These are phyloP conservation scores for Fusarium coicis DNA, from an alignment of 2,329 filamentous ascomycete genomes.

Conservation along the genomic window DNA sequence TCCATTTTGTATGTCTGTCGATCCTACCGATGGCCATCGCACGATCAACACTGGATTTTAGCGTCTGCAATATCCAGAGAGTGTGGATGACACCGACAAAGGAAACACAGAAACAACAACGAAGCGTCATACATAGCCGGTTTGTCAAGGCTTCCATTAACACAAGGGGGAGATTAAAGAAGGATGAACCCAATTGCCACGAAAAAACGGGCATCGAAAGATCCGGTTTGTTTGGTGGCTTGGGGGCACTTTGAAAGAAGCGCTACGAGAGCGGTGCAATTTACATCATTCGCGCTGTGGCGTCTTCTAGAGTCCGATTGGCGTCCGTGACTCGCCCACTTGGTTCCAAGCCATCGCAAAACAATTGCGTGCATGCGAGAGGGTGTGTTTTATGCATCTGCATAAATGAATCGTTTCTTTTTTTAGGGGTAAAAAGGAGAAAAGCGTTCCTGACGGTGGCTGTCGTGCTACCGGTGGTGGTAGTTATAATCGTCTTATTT, in stretches of 20 bases:
- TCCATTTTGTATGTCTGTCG: neutral
- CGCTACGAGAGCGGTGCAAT: conserved; percentile 2
- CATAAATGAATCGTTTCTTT: neutral
- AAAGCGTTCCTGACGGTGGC: neutral
- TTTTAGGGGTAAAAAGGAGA: conserved; percentile 1
- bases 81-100: neutral
- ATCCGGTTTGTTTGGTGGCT: conserved; percentile 3
- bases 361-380: neutral
- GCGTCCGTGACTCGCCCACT: conserved; percentile 2
- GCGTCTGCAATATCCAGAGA: conserved; percentile 1
- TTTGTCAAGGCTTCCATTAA: conserved; percentile 3
- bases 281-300: conserved; percentile 31
- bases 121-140: conserved; percentile 28
- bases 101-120: neutral
- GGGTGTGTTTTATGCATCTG: conserved; percentile 17
- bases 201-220: conserved; percentile 26
- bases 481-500: neutral
- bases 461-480: neutral
- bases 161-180: conserved; percentile 31
- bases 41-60: conserved; percentile 1
- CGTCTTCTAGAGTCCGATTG: conserved; percentile 18
- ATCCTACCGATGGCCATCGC: neutral
- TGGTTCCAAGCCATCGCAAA: conserved; percentile 1
- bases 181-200: conserved; percentile 30
- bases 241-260: neutral